phyloP scores from a whole-genome alignment of 768 basidiomycete genomes.

The Vishniacozyma victoriae region DNA sequence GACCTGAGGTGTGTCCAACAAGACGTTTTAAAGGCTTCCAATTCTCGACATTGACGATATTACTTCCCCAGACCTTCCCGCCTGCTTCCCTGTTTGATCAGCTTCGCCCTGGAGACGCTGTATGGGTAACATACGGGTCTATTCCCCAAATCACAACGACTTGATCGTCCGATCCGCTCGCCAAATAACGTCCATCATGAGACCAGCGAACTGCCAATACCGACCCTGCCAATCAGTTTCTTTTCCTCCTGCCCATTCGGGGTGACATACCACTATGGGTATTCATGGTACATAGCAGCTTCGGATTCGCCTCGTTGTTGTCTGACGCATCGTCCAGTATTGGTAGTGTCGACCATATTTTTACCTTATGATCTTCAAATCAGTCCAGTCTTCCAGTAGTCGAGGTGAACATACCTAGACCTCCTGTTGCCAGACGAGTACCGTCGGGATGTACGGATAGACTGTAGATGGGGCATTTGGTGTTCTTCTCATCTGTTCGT shows the following conservation, averaged over 20 bases:
- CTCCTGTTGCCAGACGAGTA: conserved; percentile 93
- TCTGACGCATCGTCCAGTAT: conserved; percentile 67
- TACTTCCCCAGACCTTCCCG: conserved; percentile 87
- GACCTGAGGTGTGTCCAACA: conserved; percentile 91
- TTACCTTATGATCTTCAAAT: conserved; percentile 72
- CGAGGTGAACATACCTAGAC: conserved; percentile 52
- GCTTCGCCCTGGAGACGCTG: not conserved
- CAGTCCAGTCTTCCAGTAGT: not conserved
- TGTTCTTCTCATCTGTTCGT: conserved; percentile 55
- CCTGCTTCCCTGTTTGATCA: conserved; percentile 57
- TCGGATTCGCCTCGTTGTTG: conserved; percentile 67
- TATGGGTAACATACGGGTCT: conserved; percentile 65
- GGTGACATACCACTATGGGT: conserved; percentile 71
- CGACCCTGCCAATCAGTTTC: conserved; percentile 50
- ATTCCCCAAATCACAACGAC: conserved; percentile 96
- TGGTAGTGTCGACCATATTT: conserved; percentile 95
- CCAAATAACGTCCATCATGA: conserved; percentile 85
- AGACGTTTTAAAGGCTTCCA: conserved; percentile 92
- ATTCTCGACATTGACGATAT: conserved; percentile 91
- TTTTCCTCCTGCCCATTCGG: not conserved
- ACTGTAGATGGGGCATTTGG: conserved; percentile 80
- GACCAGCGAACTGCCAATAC: conserved; percentile 91
- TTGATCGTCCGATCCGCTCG: conserved; percentile 92
- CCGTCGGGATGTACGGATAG: conserved; percentile 93
- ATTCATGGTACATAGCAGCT: conserved; percentile 79